A percentile compares a stretch with the other conserved stretches of the same genome.
phyloP scores from a whole-genome alignment of 352 stramenopile species.

The Thraustotheca clavata region DNA sequence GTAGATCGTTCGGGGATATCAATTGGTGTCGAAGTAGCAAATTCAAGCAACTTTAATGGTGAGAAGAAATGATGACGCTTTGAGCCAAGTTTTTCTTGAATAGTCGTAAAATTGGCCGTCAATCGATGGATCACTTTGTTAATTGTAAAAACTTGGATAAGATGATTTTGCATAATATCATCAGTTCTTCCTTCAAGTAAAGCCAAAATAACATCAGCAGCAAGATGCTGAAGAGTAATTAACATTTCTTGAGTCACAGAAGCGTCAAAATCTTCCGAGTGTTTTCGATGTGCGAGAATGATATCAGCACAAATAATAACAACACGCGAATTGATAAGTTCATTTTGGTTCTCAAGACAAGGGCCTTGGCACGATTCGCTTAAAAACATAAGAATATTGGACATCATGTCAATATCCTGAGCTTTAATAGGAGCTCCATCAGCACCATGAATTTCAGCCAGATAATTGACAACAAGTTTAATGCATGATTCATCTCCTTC shows the following conservation, averaged over 20 bases:
- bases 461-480: neutral
- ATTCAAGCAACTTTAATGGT: neutral
- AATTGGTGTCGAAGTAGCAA: neutral
- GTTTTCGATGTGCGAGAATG: neutral
- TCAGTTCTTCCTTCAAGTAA: slow-evolving; percentile 16
- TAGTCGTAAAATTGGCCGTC: neutral
- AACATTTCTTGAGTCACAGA: neutral
- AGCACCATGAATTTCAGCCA: neutral
- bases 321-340: neutral
- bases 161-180: neutral
- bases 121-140: neutral
- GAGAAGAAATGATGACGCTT: neutral
- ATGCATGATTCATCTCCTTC: too few species aligned
- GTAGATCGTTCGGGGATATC: neutral
- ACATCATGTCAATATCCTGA: neutral
- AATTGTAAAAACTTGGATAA: neutral
- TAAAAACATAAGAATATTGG: slow-evolving; percentile 5
- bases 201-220: neutral
- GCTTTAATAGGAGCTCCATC: neutral
- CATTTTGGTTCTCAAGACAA: slow-evolving; percentile 8
- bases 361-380: slow-evolving; percentile 19
- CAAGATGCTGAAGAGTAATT: neutral
- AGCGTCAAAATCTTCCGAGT: neutral
- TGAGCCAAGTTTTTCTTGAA: slow-evolving; percentile 6
- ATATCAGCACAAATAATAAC: neutral